A percentile compares a stretch with the other conserved stretches of the same genome.
Evolutionary conservation across 164 flowering plant species (phyloP).

Genomic region (Buxus sempervirens): DNA sequence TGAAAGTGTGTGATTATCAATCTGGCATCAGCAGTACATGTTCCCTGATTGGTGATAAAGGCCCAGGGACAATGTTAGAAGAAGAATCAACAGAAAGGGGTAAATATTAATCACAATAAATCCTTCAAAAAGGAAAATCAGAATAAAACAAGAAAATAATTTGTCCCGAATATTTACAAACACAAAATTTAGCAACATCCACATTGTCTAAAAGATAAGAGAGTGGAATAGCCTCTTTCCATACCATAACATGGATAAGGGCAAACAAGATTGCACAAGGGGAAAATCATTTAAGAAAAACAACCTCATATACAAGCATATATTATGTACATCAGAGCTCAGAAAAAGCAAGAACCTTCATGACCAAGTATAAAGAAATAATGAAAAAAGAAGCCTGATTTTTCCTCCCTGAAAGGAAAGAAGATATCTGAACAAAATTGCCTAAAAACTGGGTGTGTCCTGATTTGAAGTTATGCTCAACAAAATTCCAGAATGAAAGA

Average conservation of each 20-base stretch:
- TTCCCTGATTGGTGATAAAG: slow-evolving; percentile 15
- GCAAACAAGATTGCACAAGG: neutral
- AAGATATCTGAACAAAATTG: neutral
- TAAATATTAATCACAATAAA: neutral
- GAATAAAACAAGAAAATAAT: neutral
- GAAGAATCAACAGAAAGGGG: slow-evolving; percentile 7
- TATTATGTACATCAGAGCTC: neutral
- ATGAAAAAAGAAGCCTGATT: neutral
- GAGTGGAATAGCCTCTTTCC: neutral
- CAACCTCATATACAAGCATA: neutral
- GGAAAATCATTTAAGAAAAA: neutral
- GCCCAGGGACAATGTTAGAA: slow-evolving; percentile 4
- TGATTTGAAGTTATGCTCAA: neutral
- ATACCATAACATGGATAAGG: neutral
- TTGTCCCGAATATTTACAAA: no score
- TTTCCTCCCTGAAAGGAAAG: neutral
- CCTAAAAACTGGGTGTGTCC: neutral
- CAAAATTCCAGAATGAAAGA: no score
- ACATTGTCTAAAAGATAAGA: neutral
- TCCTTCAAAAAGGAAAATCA: no score
- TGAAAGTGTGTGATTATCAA: slow-evolving; percentile 8
- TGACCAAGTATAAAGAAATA: neutral
- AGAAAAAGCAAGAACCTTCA: neutral
- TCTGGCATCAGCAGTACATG: neutral
- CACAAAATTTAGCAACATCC: neutral